Conservation (phyloP, 75 land plant genomes). For the Picea sitchensis region DNA sequence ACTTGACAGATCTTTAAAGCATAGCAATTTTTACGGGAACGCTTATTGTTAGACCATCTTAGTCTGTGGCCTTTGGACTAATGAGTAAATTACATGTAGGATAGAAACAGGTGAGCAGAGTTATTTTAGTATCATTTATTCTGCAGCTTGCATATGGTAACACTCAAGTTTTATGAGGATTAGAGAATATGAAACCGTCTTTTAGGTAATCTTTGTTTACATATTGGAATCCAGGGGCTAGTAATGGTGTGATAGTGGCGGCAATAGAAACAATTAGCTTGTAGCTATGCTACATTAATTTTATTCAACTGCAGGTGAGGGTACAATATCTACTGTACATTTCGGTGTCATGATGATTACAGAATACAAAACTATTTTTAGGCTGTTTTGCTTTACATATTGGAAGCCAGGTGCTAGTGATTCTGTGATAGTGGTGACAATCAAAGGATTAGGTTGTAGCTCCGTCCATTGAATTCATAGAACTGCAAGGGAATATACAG, state of each 20-base stretch:
- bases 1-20: background rate
- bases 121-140: background rate
- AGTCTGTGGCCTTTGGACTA: background rate
- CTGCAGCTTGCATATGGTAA: background rate
- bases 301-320: background rate
- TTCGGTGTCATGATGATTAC: no score
- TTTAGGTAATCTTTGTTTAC: background rate
- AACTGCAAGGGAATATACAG: no score
- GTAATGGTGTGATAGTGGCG: background rate
- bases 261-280: background rate
- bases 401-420: no score
- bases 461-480: no score
- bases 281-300: background rate
- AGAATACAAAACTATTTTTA: no score
- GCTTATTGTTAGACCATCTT: no score
- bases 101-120: background rate
- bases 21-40: no score
- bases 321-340: no score
- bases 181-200: background rate
- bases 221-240: background rate
- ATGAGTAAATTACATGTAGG: background rate
- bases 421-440: no score
- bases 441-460: no score
- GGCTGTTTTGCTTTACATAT: no score
- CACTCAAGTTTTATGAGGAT: background rate